phyloP scores from a whole-genome alignment of 1,139 yeast species.

The Saccharomycopsis hybrid region DNA sequence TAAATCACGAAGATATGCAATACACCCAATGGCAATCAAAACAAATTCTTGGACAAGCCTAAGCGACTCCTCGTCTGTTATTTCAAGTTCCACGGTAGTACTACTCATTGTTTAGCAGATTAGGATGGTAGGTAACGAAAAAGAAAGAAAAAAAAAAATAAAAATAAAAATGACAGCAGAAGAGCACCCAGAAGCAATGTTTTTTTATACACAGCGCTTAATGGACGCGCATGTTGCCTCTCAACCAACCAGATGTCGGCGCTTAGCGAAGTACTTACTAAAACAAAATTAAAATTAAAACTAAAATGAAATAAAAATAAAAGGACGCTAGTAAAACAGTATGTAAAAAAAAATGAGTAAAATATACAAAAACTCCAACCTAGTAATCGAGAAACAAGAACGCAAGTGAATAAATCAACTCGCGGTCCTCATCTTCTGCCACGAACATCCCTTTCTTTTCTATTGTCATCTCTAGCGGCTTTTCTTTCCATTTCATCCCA shows the following conservation, averaged over 20 bases:
- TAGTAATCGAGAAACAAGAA: background rate
- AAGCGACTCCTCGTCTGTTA: background rate
- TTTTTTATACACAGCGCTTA: background rate
- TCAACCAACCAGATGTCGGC: background rate
- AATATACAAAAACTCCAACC: background rate
- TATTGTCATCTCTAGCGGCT: constrained; percentile 43
- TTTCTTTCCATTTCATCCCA: constrained; percentile 71
- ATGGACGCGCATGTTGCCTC: background rate
- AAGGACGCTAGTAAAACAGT: background rate
- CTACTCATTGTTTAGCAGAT: background rate
- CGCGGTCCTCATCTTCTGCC: constrained; percentile 1
- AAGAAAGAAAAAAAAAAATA: no score
- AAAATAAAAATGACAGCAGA: background rate
- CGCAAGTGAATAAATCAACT: background rate
- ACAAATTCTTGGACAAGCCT: constrained; percentile 1
- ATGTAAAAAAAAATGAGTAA: background rate
- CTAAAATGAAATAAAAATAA: background rate
- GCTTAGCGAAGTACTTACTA: no score
- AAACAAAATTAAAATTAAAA: background rate
- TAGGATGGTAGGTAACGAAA: background rate
- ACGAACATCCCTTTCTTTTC: constrained; percentile 21
- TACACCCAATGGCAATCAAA: constrained; percentile 42
- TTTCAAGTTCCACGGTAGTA: background rate
- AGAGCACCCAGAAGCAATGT: background rate
- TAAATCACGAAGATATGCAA: constrained; percentile 45